Conservation (phyloP, 805 yeast genomes). For the Saccharomycopsis olivae region DNA sequence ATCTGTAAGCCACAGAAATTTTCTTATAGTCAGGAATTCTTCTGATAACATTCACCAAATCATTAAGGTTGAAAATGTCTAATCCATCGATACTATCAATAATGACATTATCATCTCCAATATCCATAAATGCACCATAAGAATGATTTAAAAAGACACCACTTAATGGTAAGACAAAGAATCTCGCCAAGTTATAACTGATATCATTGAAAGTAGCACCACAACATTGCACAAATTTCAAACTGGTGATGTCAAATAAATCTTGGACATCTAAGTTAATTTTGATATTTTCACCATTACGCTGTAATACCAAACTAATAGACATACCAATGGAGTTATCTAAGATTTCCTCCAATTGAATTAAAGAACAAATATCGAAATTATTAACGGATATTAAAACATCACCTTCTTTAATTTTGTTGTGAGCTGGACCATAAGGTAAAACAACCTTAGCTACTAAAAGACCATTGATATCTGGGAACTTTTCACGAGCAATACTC, state of each 20-base stretch:
- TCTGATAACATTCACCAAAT: slow-evolving; percentile 17
- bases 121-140: slow-evolving; percentile 17
- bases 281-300: slow-evolving; percentile 19
- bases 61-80: slow-evolving; percentile 17
- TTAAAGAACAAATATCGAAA: slow-evolving; percentile 19
- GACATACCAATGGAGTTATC: slow-evolving; percentile 16
- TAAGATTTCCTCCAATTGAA: slow-evolving; percentile 19
- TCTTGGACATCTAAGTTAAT: slow-evolving; percentile 17
- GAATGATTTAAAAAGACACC: slow-evolving; percentile 18
- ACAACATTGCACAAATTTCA: slow-evolving; percentile 17
- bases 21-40: slow-evolving; percentile 18
- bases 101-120: slow-evolving; percentile 18
- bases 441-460: slow-evolving; percentile 18
- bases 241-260: slow-evolving; percentile 17
- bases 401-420: slow-evolving; percentile 18
- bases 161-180: slow-evolving; percentile 17
- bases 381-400: slow-evolving; percentile 19
- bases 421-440: slow-evolving; percentile 19
- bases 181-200: slow-evolving; percentile 18
- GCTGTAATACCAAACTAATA: slow-evolving; percentile 17
- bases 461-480: slow-evolving; percentile 19
- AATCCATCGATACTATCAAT: slow-evolving; percentile 16
- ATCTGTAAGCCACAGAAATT: slow-evolving; percentile 17
- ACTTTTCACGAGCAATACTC: slow-evolving; percentile 19
- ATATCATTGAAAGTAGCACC: slow-evolving; percentile 19